Base-by-base conservation (phyloP, 2,329 filamentous ascomycete species). In the Fusarium verticillioides region DNA sequence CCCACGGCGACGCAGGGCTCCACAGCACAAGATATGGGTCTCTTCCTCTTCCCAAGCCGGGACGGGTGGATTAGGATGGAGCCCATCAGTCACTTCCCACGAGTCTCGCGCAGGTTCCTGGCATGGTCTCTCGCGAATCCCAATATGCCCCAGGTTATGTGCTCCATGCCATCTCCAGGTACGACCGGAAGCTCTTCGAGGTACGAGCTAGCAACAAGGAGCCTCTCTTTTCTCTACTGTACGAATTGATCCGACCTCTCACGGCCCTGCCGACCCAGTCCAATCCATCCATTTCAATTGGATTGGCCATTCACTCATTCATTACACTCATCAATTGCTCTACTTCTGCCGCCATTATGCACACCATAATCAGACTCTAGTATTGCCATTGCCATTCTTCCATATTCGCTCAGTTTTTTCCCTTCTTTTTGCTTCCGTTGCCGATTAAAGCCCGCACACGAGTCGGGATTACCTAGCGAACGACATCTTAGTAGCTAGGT, bases 171-270 rank as follows among this genome's bases (percentile, higher is more conserved):
- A 57, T 70, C 69, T 67, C 64, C 74, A 76, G 75, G 74, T 77
- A 76, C 74, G 61, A 65, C 75, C 75, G 72, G 75, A 70, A 72
- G 60, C 57, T 42, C 67, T 63, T 65, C 54, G 60, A 72, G 76
- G 73, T 77, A 77, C 76, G 59, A 57, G 47, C 58, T 63, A 64
- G 72, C 68, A 75, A 69, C 76, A 72, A 72, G 60, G 39, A 54
- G 28, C 58, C 32, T 40, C 56, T 43, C 64, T 50, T 69, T 28
- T 18, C 43, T 42, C 32, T 62, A 78, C 75, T 53, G 76, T 78
- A 77, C 70, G 77, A 78, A 78, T 78, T 78, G 77, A 62, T 30
- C 53, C 62, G 52, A 63, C 58, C 60, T 63, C 66, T 66, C 70
- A 78, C 76, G 76, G 75, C 63, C 69, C 69, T 70, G 59, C 73